Percentiles rank a stretch among this genome's conserved stretches.
These are phyloP conservation scores for Blastobotrys proliferans DNA, from an alignment of 1,139 yeast genomes.

Conservation along the genomic window DNA sequence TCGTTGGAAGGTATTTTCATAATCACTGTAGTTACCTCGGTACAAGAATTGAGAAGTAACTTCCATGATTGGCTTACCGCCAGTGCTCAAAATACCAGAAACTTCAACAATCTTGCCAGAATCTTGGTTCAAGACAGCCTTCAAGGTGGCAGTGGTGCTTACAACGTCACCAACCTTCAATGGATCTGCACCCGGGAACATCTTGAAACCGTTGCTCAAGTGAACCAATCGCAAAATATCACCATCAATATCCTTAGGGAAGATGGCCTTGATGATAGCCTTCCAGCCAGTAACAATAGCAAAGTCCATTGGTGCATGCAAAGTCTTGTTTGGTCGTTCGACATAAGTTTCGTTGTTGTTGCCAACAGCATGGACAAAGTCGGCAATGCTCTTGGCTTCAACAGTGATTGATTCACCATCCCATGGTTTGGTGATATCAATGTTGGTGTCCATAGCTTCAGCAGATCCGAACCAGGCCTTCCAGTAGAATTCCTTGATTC, in stretches of 20 bases:
- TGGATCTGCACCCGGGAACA: conserved; percentile 90
- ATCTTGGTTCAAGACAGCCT: conserved; percentile 84
- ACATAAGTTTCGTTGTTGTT: conserved; percentile 96
- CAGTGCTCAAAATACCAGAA: conserved; percentile 77
- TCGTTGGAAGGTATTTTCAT: conserved; percentile 88
- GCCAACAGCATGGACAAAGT: conserved; percentile 95
- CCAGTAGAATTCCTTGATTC: conserved; percentile 98
- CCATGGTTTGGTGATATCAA: conserved; percentile 60
- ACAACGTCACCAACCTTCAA: conserved; percentile 86
- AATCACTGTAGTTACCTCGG: conserved; percentile 88
- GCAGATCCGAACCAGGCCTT: conserved; percentile 85
- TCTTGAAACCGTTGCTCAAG: conserved; percentile 88
- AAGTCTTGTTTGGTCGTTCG: conserved; percentile 75
- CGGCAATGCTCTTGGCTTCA: conserved; percentile 75
- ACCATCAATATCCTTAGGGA: conserved; percentile 96
- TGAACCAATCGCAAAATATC: conserved; percentile 92
- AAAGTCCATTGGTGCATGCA: conserved; percentile 97
- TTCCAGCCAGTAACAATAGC: conserved; percentile 99
- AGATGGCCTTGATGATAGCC: conserved; percentile 93
- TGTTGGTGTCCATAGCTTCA: conserved; percentile 49
- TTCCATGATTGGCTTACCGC: conserved; percentile 76
- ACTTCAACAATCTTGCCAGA: conserved; percentile 97
- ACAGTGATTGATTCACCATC: conserved; percentile 68
- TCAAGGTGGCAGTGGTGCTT: conserved; percentile 75
- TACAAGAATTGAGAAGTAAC: conserved; percentile 93